Evolutionary conservation across 345 rosid species (phyloP).

Genomic region (Eutrema yunnanense): DNA sequence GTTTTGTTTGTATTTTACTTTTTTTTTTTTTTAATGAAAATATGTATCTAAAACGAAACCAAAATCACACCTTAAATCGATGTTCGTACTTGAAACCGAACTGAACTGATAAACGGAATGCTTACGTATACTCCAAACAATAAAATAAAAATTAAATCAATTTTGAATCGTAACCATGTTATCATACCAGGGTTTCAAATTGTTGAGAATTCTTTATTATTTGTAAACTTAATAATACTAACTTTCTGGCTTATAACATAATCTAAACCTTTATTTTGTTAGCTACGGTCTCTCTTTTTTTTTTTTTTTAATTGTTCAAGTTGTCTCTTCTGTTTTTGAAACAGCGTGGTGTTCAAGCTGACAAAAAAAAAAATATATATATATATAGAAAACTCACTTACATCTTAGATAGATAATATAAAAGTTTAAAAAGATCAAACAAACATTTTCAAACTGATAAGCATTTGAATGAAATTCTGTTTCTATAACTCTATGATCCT

Average conservation of each 20-base stretch:
- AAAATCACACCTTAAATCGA: too few species aligned
- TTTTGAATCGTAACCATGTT: not conserved
- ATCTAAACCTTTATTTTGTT: not conserved
- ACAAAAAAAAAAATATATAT: not conserved
- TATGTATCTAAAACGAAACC: too few species aligned
- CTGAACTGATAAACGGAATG: not conserved
- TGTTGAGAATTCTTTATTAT: not conserved
- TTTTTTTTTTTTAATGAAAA: too few species aligned
- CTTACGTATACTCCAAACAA: not conserved
- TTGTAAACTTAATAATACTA: not conserved
- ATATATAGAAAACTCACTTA: not conserved
- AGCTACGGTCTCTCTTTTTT: not conserved
- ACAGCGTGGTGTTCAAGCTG: not conserved
- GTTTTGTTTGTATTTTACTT: too few species aligned
- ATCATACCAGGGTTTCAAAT: not conserved
- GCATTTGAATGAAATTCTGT: not conserved
- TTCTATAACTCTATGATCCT: not conserved
- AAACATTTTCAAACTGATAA: not conserved
- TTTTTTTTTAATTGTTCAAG: not conserved
- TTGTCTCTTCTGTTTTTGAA: slow-evolving; percentile 4
- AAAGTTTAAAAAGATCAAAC: not conserved
- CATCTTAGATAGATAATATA: not conserved
- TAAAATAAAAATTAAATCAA: not conserved
- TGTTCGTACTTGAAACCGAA: not conserved
- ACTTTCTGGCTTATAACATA: not conserved